These are phyloP conservation scores for Adansonia madagascariensis DNA, from an alignment of 441 rosid genomes.

Conservation along the genomic window DNA sequence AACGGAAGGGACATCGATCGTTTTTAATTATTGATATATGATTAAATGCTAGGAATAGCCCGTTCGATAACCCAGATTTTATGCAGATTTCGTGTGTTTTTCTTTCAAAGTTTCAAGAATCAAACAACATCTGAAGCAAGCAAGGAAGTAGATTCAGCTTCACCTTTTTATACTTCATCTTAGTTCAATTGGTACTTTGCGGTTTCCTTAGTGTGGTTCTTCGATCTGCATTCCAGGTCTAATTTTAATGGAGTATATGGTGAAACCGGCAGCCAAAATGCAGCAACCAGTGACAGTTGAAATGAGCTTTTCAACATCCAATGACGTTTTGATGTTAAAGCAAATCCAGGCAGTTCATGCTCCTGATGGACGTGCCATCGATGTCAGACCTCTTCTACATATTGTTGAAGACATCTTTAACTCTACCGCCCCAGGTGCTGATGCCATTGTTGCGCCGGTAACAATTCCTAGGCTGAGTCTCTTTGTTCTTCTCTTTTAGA, in stretches of 20 bases:
- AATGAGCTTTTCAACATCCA: constrained; percentile 49
- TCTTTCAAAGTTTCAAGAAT: constrained; percentile 21
- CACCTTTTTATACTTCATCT: constrained; percentile 25
- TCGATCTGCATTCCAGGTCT: constrained; percentile 1
- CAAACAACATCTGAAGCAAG: constrained; percentile 61
- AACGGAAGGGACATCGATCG: background rate
- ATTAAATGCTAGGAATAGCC: background rate
- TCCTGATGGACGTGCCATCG: constrained; percentile 65
- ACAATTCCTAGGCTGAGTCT: background rate
- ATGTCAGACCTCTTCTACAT: constrained; percentile 63
- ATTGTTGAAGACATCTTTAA: constrained; percentile 76
- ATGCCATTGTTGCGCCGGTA: constrained; percentile 39
- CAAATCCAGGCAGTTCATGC: constrained; percentile 62
- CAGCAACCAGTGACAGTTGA: constrained; percentile 40
- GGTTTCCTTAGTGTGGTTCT: constrained; percentile 14
- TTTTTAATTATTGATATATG: background rate
- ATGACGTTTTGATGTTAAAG: constrained; percentile 64
- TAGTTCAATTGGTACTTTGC: background rate
- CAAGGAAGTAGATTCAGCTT: constrained; percentile 66
- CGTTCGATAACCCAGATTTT: background rate
- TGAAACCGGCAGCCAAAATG: constrained; percentile 38
- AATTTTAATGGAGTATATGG: constrained; percentile 28
- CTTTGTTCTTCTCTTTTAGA: background rate
- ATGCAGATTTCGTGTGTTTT: constrained; percentile 7
- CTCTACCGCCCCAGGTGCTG: constrained; percentile 51